Evolutionary conservation across 768 basidiomycete genomes (phyloP).

Genomic region (Collybia sordida): DNA sequence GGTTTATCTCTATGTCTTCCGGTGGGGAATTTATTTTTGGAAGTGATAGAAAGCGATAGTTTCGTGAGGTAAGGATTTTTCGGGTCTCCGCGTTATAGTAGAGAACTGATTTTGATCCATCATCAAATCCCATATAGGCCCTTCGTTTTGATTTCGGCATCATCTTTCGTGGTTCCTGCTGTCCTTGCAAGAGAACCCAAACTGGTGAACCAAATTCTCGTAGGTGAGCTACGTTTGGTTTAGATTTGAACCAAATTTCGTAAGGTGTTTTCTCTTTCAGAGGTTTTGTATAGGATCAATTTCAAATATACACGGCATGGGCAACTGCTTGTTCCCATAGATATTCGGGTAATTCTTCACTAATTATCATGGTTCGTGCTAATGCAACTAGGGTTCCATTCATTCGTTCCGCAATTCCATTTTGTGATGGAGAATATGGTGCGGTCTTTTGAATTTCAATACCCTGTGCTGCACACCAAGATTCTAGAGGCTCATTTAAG

Average conservation of each 20-base stretch:
- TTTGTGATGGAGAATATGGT: conserved; percentile 29
- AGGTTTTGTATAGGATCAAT: neutral
- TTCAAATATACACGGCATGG: neutral
- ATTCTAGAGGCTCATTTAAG: neutral
- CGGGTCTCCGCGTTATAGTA: conserved; percentile 1
- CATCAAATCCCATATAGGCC: neutral
- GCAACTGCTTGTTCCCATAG: conserved; percentile 1
- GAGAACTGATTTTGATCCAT: conserved; percentile 1
- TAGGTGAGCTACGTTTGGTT: conserved; percentile 23
- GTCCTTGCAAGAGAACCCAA: conserved; percentile 11
- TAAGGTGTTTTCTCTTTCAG: conserved; percentile 10
- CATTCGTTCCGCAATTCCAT: conserved; percentile 30
- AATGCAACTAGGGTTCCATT: conserved; percentile 20
- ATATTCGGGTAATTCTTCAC: conserved; percentile 3
- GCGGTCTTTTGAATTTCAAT: conserved; percentile 24
- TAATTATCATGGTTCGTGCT: conserved; percentile 6
- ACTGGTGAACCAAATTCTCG: conserved; percentile 21
- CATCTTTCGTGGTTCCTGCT: conserved; percentile 2
- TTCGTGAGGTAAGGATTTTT: conserved; percentile 2
- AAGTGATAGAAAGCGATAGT: neutral
- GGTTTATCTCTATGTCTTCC: neutral
- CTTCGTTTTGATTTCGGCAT: neutral
- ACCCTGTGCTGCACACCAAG: conserved; percentile 17
- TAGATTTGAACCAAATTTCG: conserved; percentile 13
- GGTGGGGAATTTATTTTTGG: neutral